phyloP scores from a whole-genome alignment of 2,329 filamentous ascomycete genomes.

The Monascus ruber region DNA sequence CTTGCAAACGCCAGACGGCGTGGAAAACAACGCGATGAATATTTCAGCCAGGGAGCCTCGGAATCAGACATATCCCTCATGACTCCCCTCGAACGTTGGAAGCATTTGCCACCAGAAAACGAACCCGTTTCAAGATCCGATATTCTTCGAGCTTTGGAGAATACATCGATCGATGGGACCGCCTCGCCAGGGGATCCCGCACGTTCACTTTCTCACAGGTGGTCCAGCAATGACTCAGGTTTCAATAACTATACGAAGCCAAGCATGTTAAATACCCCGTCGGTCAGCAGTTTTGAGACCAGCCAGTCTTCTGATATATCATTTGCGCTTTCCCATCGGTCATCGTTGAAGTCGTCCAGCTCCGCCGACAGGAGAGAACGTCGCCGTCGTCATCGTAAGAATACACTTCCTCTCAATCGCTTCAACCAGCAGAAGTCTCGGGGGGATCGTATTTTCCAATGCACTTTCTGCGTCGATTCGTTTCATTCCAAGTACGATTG shows the following conservation, averaged over 20 bases:
- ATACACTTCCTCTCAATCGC: conserved; percentile 30
- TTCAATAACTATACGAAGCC: conserved; percentile 34
- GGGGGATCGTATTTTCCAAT: conserved; percentile 42
- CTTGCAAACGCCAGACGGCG: conserved; percentile 78
- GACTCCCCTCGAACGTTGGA: conserved; percentile 58
- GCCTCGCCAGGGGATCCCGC: conserved; percentile 20
- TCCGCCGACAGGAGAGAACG: conserved; percentile 50
- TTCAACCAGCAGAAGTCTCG: conserved; percentile 31
- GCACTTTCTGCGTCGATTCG: conserved; percentile 47
- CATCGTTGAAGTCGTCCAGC: conserved; percentile 44
- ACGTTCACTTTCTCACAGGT: conserved; percentile 27
- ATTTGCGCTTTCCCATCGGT: conserved; percentile 44
- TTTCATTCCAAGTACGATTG: conserved; percentile 49
- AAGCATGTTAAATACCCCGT: conserved; percentile 42
- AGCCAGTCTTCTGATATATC: conserved; percentile 43
- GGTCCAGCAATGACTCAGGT: conserved; percentile 40
- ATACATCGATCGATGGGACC: conserved; percentile 25
- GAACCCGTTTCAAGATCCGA: conserved; percentile 54
- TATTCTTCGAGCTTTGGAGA: conserved; percentile 50
- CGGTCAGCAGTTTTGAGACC: conserved; percentile 44
- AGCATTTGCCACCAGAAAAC: conserved; percentile 57
- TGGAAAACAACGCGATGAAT: conserved; percentile 67
- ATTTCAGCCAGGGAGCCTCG: conserved; percentile 53
- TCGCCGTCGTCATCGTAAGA: conserved; percentile 40
- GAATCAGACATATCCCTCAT: conserved; percentile 35